These are phyloP conservation scores for Dendrobium huoshanense DNA, from an alignment of 106 monocot species.

Conservation along the genomic window DNA sequence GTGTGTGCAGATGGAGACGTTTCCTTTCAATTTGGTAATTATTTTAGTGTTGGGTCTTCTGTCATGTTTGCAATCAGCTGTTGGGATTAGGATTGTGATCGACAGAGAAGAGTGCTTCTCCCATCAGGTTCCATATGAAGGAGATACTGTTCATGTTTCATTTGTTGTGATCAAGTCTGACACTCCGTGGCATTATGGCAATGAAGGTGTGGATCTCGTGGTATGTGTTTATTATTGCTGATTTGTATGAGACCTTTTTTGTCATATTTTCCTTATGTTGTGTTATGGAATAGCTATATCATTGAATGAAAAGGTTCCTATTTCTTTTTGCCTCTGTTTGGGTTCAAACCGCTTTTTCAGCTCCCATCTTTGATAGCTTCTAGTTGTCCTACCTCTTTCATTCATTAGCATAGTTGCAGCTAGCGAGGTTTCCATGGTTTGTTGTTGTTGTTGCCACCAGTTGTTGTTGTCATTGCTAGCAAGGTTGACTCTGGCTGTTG, in stretches of 20 bases:
- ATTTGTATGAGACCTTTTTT: background rate
- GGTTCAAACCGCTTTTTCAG: background rate
- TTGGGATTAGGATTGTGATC: slow-evolving; percentile 75
- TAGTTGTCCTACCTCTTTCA: no score
- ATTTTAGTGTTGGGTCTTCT: slow-evolving; percentile 23
- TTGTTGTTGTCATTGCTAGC: no score
- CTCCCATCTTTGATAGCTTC: no score
- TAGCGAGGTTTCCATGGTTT: no score
- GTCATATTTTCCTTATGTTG: background rate
- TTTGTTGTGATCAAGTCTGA: slow-evolving; percentile 87
- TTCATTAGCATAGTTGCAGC: no score
- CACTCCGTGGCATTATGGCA: slow-evolving; percentile 63
- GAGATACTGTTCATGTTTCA: slow-evolving; percentile 71
- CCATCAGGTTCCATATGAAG: slow-evolving; percentile 68
- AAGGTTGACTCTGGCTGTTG: no score
- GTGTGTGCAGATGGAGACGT: slow-evolving; percentile 25
- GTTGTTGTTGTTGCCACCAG: no score
- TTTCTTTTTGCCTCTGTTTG: background rate
- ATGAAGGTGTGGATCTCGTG: slow-evolving; percentile 90
- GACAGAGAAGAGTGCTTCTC: slow-evolving; percentile 95
- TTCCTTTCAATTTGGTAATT: background rate
- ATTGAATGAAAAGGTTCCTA: background rate
- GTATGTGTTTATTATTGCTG: slow-evolving; percentile 27
- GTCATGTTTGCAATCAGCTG: slow-evolving; percentile 17
- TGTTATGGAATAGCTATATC: background rate